Evolutionary conservation across 805 yeast genomes (phyloP), one percentile per base, ranked within the genome.

Genomic region (Lipomyces mesembrius): DNA sequence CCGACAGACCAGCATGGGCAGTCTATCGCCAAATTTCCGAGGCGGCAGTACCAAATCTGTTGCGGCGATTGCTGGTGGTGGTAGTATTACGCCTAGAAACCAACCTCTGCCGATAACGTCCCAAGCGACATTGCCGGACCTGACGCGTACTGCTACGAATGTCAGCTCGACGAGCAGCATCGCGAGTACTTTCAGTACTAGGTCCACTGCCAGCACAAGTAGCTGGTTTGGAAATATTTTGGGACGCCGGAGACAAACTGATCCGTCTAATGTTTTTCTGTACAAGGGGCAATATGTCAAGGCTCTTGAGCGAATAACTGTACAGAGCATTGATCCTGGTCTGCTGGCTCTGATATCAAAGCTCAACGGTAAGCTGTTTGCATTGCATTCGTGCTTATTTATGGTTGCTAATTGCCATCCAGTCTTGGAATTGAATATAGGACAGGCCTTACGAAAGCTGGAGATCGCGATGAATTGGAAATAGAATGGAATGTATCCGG

Each of bases 401-500:
- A 35, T 32, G 20, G 35, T 60, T 53, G 9, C 43, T 43, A 22
- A 39, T 29, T 17, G 20, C 27, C 22, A 8, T 53, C 22, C 32
- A 64, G 70, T 68, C 12, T 43, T 68, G 67, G 71, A 68, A 37
- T 32, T 68, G n/a, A 68, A 68, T 52, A 55, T 68, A 20, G 71
- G 71, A 17, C 71, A 66, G 46, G 71, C 70, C 5, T 52, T 68
- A 32, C 60, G 71, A 17, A 68, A 68, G 61, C 39, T 68, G 20
- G 71, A 68, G 60, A 61, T 68, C 51, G 71, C 71, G 7, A 68
- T 68, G 71, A 60, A 59, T 35, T 68, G 71, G 71, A 68, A 63
- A 54, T 68, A 55, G 58, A 37, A 14, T 9, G 55, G 49, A 43
- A 43, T 17, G 8, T 17, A 43, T 17, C 49, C 14, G 22, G 20